These are phyloP conservation scores for Aspergillus tanneri DNA, from an alignment of 2,329 filamentous ascomycete genomes.

Conservation along the genomic window DNA sequence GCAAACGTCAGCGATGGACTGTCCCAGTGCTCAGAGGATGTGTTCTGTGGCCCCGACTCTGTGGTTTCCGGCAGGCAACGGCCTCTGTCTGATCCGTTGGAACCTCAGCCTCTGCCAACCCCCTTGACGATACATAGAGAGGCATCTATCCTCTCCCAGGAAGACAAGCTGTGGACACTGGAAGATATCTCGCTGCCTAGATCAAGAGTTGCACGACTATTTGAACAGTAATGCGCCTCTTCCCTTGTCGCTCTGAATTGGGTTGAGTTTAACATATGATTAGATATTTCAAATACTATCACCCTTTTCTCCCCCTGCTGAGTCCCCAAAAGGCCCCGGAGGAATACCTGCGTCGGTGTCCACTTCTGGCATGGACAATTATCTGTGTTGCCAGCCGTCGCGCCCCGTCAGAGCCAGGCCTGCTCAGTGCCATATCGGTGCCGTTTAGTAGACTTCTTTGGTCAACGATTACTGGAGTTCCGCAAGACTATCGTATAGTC, in stretches of 20 bases:
- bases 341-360: conserved; percentile 57
- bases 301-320: conserved; percentile 62
- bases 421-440: conserved; percentile 51
- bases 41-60: conserved; percentile 32
- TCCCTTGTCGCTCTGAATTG: neutral
- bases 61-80: conserved; percentile 28
- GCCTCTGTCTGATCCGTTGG: conserved; percentile 36
- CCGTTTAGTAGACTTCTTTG: conserved; percentile 59
- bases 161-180: conserved; percentile 49
- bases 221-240: conserved; percentile 39
- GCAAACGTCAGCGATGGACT: conserved; percentile 30
- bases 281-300: conserved; percentile 63
- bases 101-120: conserved; percentile 33
- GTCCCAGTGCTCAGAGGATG: conserved; percentile 37
- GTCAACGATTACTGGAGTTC: conserved; percentile 58
- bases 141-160: conserved; percentile 38
- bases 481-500: conserved; percentile 62
- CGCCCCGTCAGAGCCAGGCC: conserved; percentile 53
- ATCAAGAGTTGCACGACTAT: conserved; percentile 42
- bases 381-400: conserved; percentile 61
- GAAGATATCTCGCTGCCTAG: conserved; percentile 46
- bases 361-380: conserved; percentile 64
- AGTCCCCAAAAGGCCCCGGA: conserved; percentile 56
- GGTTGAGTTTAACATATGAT: conserved; percentile 29
- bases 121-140: conserved; percentile 35